Evolutionary conservation across 2,329 filamentous ascomycete species (phyloP).

Genomic region (Epichloe gansuensis): DNA sequence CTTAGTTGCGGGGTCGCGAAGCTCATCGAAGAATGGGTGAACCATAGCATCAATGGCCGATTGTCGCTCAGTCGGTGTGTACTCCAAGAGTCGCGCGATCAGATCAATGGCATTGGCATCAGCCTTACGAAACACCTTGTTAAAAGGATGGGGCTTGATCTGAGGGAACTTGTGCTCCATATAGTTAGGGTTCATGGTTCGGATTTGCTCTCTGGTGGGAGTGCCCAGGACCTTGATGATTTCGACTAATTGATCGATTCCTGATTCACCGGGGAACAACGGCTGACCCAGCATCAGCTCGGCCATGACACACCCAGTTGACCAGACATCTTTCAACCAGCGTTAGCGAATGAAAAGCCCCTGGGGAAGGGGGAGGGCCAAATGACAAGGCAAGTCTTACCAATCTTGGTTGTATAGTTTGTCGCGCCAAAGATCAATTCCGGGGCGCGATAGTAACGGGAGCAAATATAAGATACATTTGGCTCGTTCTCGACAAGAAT

Average conservation of each 20-base stretch:
- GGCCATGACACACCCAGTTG: slow-evolving; percentile 97
- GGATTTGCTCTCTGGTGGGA: slow-evolving; percentile 92
- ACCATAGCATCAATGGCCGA: slow-evolving; percentile 94
- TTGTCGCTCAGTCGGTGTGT: slow-evolving; percentile 90
- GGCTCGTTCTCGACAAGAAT: slow-evolving; percentile 98
- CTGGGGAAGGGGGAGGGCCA: not conserved
- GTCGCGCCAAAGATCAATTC: slow-evolving; percentile 98
- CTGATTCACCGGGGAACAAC: slow-evolving; percentile 93
- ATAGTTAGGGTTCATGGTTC: slow-evolving; percentile 99
- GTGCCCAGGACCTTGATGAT: slow-evolving; percentile 99
- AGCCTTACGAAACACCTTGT: slow-evolving; percentile 97
- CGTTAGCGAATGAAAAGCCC: slow-evolving; percentile 1
- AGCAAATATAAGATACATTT: slow-evolving; percentile 99
- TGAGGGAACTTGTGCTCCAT: slow-evolving; percentile 99
- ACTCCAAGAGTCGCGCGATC: slow-evolving; percentile 87
- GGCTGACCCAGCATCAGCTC: slow-evolving; percentile 98
- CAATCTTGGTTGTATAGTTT: slow-evolving; percentile 99
- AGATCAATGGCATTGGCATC: slow-evolving; percentile 87
- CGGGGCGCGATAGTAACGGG: slow-evolving; percentile 93
- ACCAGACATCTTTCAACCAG: slow-evolving; percentile 79
- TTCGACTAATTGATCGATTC: slow-evolving; percentile 95
- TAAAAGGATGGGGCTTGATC: slow-evolving; percentile 98
- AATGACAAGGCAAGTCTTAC: slow-evolving; percentile 40
- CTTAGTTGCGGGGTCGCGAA: slow-evolving; percentile 81
- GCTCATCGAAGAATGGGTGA: slow-evolving; percentile 96